Evolutionary conservation across 2,329 filamentous ascomycete genomes (phyloP), one percentile per base, ranked within the genome.

Genomic region (Chaetomium globosum): DNA sequence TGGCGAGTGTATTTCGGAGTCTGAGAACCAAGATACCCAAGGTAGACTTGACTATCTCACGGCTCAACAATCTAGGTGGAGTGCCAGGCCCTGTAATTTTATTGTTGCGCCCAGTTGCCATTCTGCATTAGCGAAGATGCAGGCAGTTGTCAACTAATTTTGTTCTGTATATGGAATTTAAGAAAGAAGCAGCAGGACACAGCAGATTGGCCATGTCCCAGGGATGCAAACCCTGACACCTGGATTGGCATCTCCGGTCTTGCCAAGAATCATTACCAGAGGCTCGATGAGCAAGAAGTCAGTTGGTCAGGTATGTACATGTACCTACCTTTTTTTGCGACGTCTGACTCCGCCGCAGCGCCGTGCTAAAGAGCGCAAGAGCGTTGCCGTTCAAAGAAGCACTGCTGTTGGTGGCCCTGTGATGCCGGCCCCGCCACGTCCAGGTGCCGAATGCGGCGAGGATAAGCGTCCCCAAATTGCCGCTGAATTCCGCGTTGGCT

Each of bases 401-500:
- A 48, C n/a, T 21, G 9, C 2, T 10, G 21, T 48, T 48, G 21
- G 21, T 8, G 23, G 46, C n/a, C 8, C 21, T 48, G 46, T 9
- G 19, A 39, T 13, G 43, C 43, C 9, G 21, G 46, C 46, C n/a
- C n/a, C n/a, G 53, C 53, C 53, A 55, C 53, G 56, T 58, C 26
- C 19, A n/a, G 0, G 30, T 59, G 46, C 43, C 57, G 30, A n/a
- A 36, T 31, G 33, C 30, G 57, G 57, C n/a, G 57, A n/a, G n/a
- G 39, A 46, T 55, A 46, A 55, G 59, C 59, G 21, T 54, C 8
- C 30, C 21, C 21, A 51, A 56, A 60, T 49, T 55, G 30, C 57
- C 51, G 59, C 26, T 19, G 26, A 33, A 55, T 46, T 55, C 59
- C 51, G 59, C 21, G 59, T 61, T 61, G 51, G 59, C 36, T 33